These are phyloP conservation scores for Exobasidium cylindrosporum DNA, from an alignment of 1,284 basidiomycete genomes.

Conservation along the genomic window DNA sequence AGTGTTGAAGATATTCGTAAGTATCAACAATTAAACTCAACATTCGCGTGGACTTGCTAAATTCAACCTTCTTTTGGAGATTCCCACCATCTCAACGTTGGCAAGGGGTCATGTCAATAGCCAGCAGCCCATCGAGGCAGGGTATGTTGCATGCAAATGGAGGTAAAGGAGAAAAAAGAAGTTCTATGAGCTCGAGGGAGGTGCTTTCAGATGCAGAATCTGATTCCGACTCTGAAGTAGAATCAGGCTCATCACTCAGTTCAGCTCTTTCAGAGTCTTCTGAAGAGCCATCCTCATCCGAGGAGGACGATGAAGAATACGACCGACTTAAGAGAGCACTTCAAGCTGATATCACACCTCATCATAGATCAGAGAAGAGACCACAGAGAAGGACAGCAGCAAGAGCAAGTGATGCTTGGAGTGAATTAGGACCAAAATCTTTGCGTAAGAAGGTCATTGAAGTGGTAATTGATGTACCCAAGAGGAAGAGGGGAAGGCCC, in stretches of 20 bases:
- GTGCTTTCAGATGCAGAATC: neutral
- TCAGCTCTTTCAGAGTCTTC: neutral
- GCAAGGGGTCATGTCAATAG: neutral
- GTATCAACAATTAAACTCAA: too few species aligned
- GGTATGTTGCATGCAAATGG: too few species aligned
- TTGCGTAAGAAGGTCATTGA: neutral
- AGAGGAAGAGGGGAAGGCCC: neutral
- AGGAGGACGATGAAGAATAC: neutral
- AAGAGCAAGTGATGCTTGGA: slow-evolving; percentile 1
- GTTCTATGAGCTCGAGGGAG: neutral
- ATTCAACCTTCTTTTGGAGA: too few species aligned
- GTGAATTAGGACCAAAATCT: neutral
- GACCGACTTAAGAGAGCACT: neutral
- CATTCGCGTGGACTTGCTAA: too few species aligned
- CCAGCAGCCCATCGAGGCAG: neutral
- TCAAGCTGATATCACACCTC: neutral
- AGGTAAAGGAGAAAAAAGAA: too few species aligned
- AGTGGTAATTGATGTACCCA: neutral
- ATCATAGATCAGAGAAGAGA: neutral
- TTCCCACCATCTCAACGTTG: too few species aligned
- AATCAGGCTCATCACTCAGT: neutral
- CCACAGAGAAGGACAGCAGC: neutral
- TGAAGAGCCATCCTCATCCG: too few species aligned
- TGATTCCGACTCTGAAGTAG: neutral
- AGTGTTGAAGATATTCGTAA: too few species aligned